Evolutionary conservation across 495 filamentous ascomycete genomes (phyloP).

Genomic region (Hypoxylon trugodes): DNA sequence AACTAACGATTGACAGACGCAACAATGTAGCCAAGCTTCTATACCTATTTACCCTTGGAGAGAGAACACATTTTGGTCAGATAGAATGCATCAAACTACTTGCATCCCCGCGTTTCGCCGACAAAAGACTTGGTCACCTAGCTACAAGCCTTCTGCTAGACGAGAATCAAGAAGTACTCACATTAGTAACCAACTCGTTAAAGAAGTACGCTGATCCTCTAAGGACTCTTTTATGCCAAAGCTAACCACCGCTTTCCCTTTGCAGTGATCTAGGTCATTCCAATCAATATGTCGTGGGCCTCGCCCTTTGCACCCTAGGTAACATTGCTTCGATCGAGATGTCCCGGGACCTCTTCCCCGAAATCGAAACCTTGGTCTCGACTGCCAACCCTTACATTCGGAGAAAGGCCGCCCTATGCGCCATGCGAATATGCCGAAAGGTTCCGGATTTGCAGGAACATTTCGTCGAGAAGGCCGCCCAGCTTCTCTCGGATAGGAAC

Average conservation of each 20-base stretch:
- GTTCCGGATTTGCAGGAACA: slow-evolving; percentile 97
- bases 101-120: slow-evolving; percentile 95
- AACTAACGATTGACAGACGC: slow-evolving; percentile 63
- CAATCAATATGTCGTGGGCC: slow-evolving; percentile 97
- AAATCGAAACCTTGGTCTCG: slow-evolving; percentile 89
- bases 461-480: slow-evolving; percentile 91
- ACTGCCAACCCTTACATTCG: slow-evolving; percentile 97
- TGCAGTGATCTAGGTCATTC: slow-evolving; percentile 91
- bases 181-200: slow-evolving; percentile 94
- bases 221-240: not conserved
- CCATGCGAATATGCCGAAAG: slow-evolving; percentile 99
- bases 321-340: slow-evolving; percentile 98
- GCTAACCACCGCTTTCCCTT: slow-evolving; percentile 44
- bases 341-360: slow-evolving; percentile 96
- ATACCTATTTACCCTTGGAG: slow-evolving; percentile 98
- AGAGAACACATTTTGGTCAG: slow-evolving; percentile 97
- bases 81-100: slow-evolving; percentile 99
- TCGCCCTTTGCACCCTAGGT: slow-evolving; percentile 92
- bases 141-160: slow-evolving; percentile 96
- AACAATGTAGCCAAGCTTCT: slow-evolving; percentile 99
- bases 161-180: slow-evolving; percentile 98
- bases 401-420: slow-evolving; percentile 96
- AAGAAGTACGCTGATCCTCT: slow-evolving; percentile 75
- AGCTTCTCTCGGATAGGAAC: slow-evolving; percentile 87
- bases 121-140: slow-evolving; percentile 95